Conservation (phyloP, 176 grass and related monocot genomes). For the Oryza coarctata region DNA sequence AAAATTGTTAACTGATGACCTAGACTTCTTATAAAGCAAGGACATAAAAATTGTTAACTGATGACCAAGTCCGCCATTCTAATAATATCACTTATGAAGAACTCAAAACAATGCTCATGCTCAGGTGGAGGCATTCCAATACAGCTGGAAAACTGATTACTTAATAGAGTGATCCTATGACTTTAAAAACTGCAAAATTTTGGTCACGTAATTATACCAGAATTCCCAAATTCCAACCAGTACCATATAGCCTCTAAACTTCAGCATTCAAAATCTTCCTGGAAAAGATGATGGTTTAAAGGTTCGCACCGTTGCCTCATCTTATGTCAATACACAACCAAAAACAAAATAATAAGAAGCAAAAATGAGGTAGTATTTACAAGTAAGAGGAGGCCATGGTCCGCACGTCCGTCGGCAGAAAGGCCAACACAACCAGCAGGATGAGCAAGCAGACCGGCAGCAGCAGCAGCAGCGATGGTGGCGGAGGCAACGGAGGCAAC, state of each 20-base stretch:
- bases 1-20: not conserved
- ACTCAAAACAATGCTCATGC: not conserved
- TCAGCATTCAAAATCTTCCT: conserved; percentile 12
- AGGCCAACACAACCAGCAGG: conserved; percentile 60
- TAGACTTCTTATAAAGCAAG: not conserved
- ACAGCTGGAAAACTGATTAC: not conserved
- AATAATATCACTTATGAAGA: not conserved
- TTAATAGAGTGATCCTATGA: not conserved
- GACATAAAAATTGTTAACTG: not conserved
- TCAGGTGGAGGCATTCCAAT: not conserved
- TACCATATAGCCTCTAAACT: conserved; percentile 20
- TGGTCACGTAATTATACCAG: not conserved
- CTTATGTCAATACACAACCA: conserved; percentile 28
- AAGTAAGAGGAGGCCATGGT: conserved; percentile 56
- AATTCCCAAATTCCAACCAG: not conserved
- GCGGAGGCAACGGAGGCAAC: conserved; percentile 72
- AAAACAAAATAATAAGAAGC: not conserved
- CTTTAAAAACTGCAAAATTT: conserved; percentile 5
- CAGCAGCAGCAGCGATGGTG: conserved; percentile 60
- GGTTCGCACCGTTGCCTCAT: not conserved
- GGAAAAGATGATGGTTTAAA: not conserved
- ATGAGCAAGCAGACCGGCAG: conserved; percentile 59
- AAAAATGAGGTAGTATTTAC: conserved; percentile 37
- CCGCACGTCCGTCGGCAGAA: conserved; percentile 58
- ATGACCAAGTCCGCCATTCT: not conserved